Evolutionary conservation across 176 grass and related monocot genomes (phyloP).

Genomic region (Echinochloa phyllopogon): DNA sequence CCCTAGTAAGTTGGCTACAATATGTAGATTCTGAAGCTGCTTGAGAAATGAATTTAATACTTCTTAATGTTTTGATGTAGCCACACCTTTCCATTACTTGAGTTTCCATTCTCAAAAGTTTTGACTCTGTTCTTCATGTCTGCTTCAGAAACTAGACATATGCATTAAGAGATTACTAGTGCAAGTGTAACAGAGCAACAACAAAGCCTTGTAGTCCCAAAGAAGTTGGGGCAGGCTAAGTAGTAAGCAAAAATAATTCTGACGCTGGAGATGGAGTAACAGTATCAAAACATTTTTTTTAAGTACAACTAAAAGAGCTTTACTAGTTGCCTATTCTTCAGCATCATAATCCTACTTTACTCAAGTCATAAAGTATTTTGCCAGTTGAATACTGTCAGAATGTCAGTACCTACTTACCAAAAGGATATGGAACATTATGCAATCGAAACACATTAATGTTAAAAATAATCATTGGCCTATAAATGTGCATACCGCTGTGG

Average conservation of each 20-base stretch:
- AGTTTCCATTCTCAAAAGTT: background rate
- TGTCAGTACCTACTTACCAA: background rate
- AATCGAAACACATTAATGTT: background rate
- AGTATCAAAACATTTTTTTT: background rate
- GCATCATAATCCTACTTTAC: background rate
- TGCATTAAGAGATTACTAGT: background rate
- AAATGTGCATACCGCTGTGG: conserved; percentile 75
- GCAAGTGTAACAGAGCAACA: background rate
- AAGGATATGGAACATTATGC: conserved; percentile 20
- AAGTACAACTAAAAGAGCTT: conserved; percentile 16
- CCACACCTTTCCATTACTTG: conserved; percentile 11
- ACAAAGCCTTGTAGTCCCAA: background rate
- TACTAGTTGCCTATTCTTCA: background rate
- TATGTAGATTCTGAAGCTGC: background rate
- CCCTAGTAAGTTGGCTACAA: background rate
- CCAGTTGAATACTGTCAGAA: background rate
- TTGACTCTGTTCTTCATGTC: conserved; percentile 9
- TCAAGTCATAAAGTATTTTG: background rate
- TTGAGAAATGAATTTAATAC: background rate
- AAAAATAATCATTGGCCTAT: background rate
- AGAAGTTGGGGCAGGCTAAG: background rate
- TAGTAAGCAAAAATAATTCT: background rate
- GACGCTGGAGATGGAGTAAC: background rate
- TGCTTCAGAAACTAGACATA: conserved; percentile 27
- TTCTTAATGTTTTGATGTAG: background rate